Base-by-base conservation (phyloP, 305 asterid species). In the Fraxinus greggii region DNA sequence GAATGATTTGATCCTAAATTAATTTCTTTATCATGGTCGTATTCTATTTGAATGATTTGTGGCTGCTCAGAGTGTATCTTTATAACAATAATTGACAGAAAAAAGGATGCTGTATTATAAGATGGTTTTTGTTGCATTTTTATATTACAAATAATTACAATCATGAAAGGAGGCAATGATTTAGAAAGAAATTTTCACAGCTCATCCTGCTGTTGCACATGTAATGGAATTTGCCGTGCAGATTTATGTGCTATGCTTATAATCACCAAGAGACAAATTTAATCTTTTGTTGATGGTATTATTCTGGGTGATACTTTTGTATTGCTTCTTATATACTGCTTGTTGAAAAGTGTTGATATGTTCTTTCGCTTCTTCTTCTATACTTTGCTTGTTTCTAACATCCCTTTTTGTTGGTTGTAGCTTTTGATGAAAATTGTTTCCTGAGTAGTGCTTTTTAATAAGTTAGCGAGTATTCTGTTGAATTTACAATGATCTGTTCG, bases 251-350 rank as follows among this genome's bases (percentile, higher is more conserved):
- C 74, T 76, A 59, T 35, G 21, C 56, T 51, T 76, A 38, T 54
- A 40, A 48, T 78, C 38, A 5, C 79, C 42, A 42, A 40, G 83
- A 65, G 26, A 79, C 42, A 73, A 75, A 38, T 61, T 75, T 29
- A 69, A 29, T 76, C 59, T 59, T 80, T 36, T 23, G 77, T 74
- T 79, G 69, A n/a, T 72, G 29, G 31, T 38, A 61, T 38, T 15
- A n/a, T 75, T 17, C 74, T 78, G 75, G 81, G 81, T 76, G 72
- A 24, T 12, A 23, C 45, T 21, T 78, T 56, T 26, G 42, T 10
- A 59, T 78, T 81, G 83, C 78, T 74, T 38, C n/a, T 77, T 35
- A 15, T 31, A 56, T 56, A 69, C 65, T n/a, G 40, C 48, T 69
- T 67, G n/a, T 79, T 35, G 70, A 67, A n/a, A n/a, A 13, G 26